A percentile compares a stretch with the other conserved stretches of the same genome.
phyloP scores from a whole-genome alignment of 805 yeast genomes.

The Debaryomyces maramus region DNA sequence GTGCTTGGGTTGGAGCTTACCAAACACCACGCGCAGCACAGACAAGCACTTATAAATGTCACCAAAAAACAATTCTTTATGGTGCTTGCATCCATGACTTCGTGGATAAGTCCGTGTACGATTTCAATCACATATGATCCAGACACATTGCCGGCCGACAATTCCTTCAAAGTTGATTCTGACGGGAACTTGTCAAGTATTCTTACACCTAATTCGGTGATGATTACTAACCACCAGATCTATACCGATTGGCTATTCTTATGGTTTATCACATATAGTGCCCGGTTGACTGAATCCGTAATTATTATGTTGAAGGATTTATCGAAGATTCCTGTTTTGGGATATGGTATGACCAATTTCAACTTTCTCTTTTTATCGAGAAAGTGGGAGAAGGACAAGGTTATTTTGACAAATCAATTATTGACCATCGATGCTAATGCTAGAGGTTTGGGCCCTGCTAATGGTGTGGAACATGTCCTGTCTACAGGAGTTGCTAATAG shows the following conservation, averaged over 20 bases:
- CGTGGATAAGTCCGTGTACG: conserved; percentile 52
- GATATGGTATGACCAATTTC: conserved; percentile 81
- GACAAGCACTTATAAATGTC: conserved; percentile 45
- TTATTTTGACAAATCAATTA: conserved; percentile 55
- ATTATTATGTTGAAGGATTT: conserved; percentile 79
- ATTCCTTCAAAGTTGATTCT: conserved; percentile 29
- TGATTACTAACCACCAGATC: conserved; percentile 89
- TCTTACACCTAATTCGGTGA: conserved; percentile 54
- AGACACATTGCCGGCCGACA: conserved; percentile 17
- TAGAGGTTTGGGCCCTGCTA: conserved; percentile 54
- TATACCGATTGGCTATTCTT: conserved; percentile 91
- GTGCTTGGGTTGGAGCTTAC: conserved; percentile 33
- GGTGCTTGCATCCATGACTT: conserved; percentile 51
- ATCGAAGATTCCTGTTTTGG: conserved; percentile 71
- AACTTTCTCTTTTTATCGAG: conserved; percentile 78
- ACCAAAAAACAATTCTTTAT: conserved; percentile 62
- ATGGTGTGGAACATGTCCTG: conserved; percentile 37
- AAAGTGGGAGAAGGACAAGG: conserved; percentile 80
- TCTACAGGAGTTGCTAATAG: conserved; percentile 23
- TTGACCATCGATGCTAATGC: conserved; percentile 60
- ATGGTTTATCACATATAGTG: conserved; percentile 82
- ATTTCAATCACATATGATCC: conserved; percentile 52
- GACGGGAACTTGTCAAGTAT: conserved; percentile 21
- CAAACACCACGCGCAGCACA: conserved; percentile 26
- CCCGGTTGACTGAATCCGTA: conserved; percentile 61